Evolutionary conservation across 495 filamentous ascomycete species (phyloP).

Genomic region (Trichoderma reesei): DNA sequence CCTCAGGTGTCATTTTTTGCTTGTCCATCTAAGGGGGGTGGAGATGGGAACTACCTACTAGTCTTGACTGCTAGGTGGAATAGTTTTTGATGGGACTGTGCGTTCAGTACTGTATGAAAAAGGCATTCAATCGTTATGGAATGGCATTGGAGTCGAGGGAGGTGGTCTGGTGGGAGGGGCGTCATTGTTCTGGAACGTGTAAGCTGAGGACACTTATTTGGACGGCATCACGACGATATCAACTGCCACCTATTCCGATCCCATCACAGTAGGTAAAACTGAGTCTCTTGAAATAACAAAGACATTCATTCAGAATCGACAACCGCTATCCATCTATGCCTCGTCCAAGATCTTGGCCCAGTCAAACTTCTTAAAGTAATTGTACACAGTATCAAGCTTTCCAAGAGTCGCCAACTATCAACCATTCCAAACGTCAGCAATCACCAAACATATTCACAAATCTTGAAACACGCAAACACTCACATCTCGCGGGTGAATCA

Average conservation of each 20-base stretch:
- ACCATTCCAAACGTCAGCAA: slow-evolving; percentile 1
- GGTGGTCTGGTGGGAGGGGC: too few species aligned
- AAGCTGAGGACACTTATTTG: too few species aligned
- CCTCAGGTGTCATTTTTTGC: slow-evolving; percentile 20
- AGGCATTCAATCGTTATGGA: too few species aligned
- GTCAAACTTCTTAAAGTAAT: slow-evolving; percentile 25
- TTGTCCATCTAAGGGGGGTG: not conserved
- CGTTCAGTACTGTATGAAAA: too few species aligned
- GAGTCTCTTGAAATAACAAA: not conserved
- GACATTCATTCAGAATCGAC: not conserved
- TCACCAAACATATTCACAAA: slow-evolving; percentile 13
- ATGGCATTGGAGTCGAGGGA: too few species aligned
- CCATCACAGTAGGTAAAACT: too few species aligned
- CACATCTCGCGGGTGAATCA: not conserved
- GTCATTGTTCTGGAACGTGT: too few species aligned
- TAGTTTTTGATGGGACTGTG: too few species aligned
- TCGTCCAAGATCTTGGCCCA: slow-evolving; percentile 16
- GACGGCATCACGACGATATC: too few species aligned
- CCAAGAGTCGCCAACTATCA: slow-evolving; percentile 19
- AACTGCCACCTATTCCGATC: too few species aligned
- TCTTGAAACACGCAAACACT: not conserved
- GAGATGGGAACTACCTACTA: too few species aligned
- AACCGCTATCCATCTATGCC: not conserved
- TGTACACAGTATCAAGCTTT: slow-evolving; percentile 19
- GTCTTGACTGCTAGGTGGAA: too few species aligned